Evolutionary conservation across 768 basidiomycete genomes (phyloP).

Genomic region (Russula foetens): DNA sequence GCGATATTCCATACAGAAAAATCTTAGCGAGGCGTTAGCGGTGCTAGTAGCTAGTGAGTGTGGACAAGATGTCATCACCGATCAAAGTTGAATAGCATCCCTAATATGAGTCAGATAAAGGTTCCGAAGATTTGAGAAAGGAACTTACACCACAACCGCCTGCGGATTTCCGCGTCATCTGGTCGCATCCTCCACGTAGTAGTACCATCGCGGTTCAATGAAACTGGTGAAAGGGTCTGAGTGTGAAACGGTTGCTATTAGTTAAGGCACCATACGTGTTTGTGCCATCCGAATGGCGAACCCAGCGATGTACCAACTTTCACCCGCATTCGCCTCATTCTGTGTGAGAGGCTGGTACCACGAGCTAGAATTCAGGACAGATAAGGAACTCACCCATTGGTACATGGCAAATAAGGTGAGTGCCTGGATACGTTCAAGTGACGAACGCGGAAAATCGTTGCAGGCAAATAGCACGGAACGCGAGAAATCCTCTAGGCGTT

Average conservation of each 20-base stretch:
- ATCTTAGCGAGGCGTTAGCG: neutral
- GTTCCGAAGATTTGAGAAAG: neutral
- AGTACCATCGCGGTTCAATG: slow-evolving; percentile 21
- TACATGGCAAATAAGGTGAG: slow-evolving; percentile 17
- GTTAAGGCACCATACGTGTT: slow-evolving; percentile 15
- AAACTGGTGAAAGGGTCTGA: slow-evolving; percentile 8
- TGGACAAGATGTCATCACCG: slow-evolving; percentile 10
- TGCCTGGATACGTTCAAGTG: slow-evolving; percentile 22
- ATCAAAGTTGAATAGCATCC: slow-evolving; percentile 20
- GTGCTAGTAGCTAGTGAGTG: neutral
- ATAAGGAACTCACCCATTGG: slow-evolving; percentile 14
- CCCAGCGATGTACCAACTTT: slow-evolving; percentile 16
- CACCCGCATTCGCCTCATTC: slow-evolving; percentile 14
- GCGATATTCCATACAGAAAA: slow-evolving; percentile 15
- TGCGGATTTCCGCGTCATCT: slow-evolving; percentile 20
- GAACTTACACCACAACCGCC: slow-evolving; percentile 23
- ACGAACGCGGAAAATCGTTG: slow-evolving; percentile 11
- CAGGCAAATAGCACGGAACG: slow-evolving; percentile 15
- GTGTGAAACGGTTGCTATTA: neutral
- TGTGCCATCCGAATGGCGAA: slow-evolving; percentile 23
- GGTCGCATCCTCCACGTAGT: slow-evolving; percentile 21
- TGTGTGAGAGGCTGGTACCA: neutral
- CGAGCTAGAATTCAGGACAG: neutral
- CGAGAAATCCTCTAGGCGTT: slow-evolving; percentile 19
- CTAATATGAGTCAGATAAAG: slow-evolving; percentile 1